A percentile compares a stretch with the other conserved stretches of the same genome.
phyloP scores from a whole-genome alignment of 441 rosid species.

The Aleurites moluccanus region DNA sequence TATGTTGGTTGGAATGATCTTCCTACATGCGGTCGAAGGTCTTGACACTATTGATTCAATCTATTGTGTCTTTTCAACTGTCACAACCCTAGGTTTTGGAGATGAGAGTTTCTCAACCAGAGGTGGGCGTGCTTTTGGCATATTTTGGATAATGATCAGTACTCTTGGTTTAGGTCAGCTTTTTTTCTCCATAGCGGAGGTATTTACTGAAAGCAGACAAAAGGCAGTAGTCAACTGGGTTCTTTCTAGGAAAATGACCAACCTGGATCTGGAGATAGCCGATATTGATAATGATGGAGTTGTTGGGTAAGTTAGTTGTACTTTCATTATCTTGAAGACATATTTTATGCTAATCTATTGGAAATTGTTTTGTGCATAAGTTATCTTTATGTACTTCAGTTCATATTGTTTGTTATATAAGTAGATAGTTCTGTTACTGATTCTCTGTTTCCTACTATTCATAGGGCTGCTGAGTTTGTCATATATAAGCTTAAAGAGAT shows the following conservation, averaged over 20 bases:
- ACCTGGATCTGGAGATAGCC: conserved; percentile 69
- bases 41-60: conserved; percentile 47
- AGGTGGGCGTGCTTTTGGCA: conserved; percentile 57
- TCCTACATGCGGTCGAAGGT: conserved; percentile 44
- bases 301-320: conserved; percentile 52
- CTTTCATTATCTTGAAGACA: background rate
- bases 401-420: background rate
- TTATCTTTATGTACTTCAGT: background rate
- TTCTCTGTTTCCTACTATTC: background rate
- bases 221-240: conserved; percentile 61
- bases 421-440: background rate
- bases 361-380: background rate
- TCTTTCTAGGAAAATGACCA: conserved; percentile 52
- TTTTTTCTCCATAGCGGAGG: conserved; percentile 53
- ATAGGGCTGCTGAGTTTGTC: conserved; percentile 56
- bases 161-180: conserved; percentile 62
- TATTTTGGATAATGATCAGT: conserved; percentile 60
- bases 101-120: conserved; percentile 59
- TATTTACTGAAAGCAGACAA: conserved; percentile 56
- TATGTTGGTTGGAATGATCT: conserved; percentile 43
- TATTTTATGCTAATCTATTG: background rate
- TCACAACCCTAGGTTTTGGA: conserved; percentile 81
- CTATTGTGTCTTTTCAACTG: conserved; percentile 70
- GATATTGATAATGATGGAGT: conserved; percentile 64
- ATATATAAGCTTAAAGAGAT: conserved; percentile 65